phyloP scores from a whole-genome alignment of 2,329 filamentous ascomycete species.

The Claviceps pazoutovae region DNA sequence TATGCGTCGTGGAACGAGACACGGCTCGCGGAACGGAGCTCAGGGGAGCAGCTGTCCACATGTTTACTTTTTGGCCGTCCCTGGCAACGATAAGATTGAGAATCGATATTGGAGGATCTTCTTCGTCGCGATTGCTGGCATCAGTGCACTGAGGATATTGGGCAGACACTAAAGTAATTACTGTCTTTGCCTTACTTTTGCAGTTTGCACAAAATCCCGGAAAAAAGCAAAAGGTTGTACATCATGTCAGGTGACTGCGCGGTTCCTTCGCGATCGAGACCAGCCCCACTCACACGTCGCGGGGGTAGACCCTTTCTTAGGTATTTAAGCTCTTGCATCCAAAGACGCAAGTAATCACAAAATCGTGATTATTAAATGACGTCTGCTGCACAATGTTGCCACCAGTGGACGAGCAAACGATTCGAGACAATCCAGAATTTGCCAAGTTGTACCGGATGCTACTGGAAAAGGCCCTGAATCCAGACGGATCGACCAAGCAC shows the following conservation, averaged over 20 bases:
- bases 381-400: constrained; percentile 34
- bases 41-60: constrained; percentile 1
- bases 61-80: background rate
- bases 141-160: background rate
- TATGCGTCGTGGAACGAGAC: constrained; percentile 7
- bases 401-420: constrained; percentile 38
- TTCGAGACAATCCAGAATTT: constrained; percentile 45
- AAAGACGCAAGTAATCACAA: background rate
- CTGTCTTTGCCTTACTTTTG: background rate
- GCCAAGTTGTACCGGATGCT: constrained; percentile 42
- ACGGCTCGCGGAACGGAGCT: constrained; percentile 8
- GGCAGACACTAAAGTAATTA: background rate
- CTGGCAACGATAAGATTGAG: too few species aligned
- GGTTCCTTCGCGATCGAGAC: constrained; percentile 15
- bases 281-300: background rate
- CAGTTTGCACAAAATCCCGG: background rate
- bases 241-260: constrained; percentile 21
- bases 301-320: too few species aligned
- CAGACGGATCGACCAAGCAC: constrained; percentile 43
- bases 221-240: background rate
- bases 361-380: background rate
- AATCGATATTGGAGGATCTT: background rate
- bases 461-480: constrained; percentile 38
- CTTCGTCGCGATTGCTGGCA: background rate
- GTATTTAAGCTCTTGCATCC: too few species aligned